Evolutionary conservation across 1,284 basidiomycete species (phyloP).

Genomic region (Laetiporus sulphureus): DNA sequence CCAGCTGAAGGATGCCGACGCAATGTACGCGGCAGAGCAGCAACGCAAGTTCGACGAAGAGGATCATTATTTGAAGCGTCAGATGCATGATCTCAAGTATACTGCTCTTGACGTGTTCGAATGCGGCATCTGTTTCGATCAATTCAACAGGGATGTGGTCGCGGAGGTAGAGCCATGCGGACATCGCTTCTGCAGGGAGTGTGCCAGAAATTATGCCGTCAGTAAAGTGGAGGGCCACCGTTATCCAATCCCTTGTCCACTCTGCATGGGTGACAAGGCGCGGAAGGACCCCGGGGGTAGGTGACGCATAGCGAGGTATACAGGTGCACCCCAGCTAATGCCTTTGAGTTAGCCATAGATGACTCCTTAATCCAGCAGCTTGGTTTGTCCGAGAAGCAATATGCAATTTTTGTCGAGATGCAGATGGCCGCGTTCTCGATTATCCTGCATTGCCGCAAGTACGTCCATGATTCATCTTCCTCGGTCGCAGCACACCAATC

Average conservation of each 20-base stretch:
- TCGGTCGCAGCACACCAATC: not conserved
- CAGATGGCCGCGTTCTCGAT: conserved; percentile 47
- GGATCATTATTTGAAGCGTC: conserved; percentile 30
- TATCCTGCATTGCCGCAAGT: conserved; percentile 46
- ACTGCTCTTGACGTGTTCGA: conserved; percentile 32
- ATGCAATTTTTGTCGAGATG: conserved; percentile 44
- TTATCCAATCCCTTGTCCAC: conserved; percentile 58
- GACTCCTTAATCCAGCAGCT: conserved; percentile 37
- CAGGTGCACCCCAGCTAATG: not conserved
- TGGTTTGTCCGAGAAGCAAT: conserved; percentile 41
- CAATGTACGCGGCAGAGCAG: conserved; percentile 26
- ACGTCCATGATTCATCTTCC: conserved; percentile 9
- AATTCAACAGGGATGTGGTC: conserved; percentile 37
- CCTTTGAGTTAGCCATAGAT: conserved; percentile 32
- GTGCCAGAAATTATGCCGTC: conserved; percentile 38
- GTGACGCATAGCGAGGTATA: conserved; percentile 12
- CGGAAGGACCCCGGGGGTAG: conserved; percentile 32
- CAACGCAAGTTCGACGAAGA: conserved; percentile 43
- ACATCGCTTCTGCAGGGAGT: conserved; percentile 52
- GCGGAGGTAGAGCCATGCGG: conserved; percentile 39
- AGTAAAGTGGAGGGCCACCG: conserved; percentile 44
- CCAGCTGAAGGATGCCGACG: conserved; percentile 6
- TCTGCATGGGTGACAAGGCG: conserved; percentile 33
- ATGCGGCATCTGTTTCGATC: conserved; percentile 56
- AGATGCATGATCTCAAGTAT: conserved; percentile 29